phyloP scores from a whole-genome alignment of 2,329 filamentous ascomycete species.

The Calonectria henricotiae region DNA sequence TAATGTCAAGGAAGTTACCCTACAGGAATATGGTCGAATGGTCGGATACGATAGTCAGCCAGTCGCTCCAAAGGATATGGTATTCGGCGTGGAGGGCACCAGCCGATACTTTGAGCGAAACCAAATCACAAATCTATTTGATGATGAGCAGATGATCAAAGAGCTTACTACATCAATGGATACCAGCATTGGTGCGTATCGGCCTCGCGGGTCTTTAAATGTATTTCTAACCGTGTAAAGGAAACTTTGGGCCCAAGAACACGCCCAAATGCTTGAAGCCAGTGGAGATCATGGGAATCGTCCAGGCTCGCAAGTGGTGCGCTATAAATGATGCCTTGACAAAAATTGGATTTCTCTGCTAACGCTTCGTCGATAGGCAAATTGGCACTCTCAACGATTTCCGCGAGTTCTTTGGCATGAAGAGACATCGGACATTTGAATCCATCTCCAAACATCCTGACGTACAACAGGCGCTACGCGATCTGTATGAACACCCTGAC shows the following conservation, averaged over 20 bases:
- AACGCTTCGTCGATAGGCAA: constrained; percentile 58
- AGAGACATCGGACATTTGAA: constrained; percentile 71
- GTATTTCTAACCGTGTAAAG: background rate
- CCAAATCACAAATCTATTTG: constrained; percentile 34
- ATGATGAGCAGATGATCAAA: constrained; percentile 40
- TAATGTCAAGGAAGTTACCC: background rate
- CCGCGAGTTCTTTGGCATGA: constrained; percentile 73
- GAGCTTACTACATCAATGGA: constrained; percentile 67
- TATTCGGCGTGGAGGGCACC: constrained; percentile 35
- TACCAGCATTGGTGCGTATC: background rate
- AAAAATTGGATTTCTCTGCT: background rate
- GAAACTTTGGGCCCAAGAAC: constrained; percentile 68
- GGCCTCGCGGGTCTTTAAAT: no score
- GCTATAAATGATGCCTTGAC: background rate
- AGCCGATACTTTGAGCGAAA: constrained; percentile 34
- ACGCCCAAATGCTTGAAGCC: constrained; percentile 71
- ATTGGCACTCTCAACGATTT: constrained; percentile 76
- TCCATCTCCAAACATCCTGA: constrained; percentile 25
- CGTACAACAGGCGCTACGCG: constrained; percentile 40
- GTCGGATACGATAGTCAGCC: background rate
- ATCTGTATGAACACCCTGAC: constrained; percentile 74
- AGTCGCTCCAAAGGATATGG: background rate
- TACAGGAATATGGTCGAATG: background rate
- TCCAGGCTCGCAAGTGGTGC: constrained; percentile 68
- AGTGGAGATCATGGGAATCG: constrained; percentile 74